These are phyloP conservation scores for Alternaria sp. DNA, from an alignment of 2,329 filamentous ascomycete genomes.

Conservation along the genomic window DNA sequence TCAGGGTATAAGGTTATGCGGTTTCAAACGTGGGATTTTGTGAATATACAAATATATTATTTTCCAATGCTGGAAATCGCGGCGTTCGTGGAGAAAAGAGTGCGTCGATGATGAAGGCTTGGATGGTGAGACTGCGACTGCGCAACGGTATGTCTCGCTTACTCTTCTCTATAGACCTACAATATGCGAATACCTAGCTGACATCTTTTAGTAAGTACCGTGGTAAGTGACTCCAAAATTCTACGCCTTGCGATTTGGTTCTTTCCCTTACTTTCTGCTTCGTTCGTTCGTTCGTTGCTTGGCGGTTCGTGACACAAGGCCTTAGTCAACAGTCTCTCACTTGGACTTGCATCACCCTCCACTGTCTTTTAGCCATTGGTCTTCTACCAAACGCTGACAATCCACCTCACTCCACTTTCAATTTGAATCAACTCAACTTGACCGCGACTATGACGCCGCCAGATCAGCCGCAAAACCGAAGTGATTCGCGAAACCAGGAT, in stretches of 20 bases:
- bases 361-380: neutral
- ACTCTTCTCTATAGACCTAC: neutral
- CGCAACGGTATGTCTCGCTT: neutral
- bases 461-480: neutral
- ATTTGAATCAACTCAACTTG: neutral
- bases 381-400: neutral
- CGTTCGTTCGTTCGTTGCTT: conserved; percentile 7
- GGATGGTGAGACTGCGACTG: neutral
- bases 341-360: neutral
- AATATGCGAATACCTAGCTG: neutral
- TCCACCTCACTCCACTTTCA: neutral
- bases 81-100: neutral
- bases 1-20: neutral
- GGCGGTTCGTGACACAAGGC: neutral
- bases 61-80: neutral
- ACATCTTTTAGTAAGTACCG: neutral
- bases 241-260: neutral
- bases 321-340: neutral
- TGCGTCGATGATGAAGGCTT: neutral
- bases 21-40: conserved; percentile 5
- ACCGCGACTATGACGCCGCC: neutral
- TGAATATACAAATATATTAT: neutral
- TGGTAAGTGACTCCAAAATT: neutral
- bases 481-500: neutral
- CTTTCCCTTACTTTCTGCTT: neutral